Evolutionary conservation across 257 asterid genomes (phyloP).

Genomic region (Ballota nigra): DNA sequence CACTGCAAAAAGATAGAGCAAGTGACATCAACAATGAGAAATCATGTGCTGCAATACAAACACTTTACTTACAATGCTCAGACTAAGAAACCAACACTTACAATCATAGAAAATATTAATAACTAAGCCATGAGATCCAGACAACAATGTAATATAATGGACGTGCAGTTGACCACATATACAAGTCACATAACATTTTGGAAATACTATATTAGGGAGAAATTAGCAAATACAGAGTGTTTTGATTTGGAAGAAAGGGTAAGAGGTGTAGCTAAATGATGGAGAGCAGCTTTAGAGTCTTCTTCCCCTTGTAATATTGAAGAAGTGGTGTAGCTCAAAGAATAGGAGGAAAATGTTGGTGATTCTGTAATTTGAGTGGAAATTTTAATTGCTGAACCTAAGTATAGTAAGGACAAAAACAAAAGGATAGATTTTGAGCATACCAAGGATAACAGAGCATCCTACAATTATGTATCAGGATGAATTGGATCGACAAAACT

Average conservation of each 20-base stretch:
- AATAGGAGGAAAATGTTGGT: background rate
- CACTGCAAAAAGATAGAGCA: constrained; percentile 47
- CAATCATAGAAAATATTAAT: background rate
- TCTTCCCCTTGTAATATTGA: constrained; percentile 1
- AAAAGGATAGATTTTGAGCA: background rate
- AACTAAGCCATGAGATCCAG: background rate
- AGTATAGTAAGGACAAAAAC: background rate
- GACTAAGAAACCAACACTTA: background rate
- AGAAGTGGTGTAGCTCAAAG: background rate
- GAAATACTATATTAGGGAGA: background rate
- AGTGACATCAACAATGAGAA: constrained; percentile 2
- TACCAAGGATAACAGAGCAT: background rate
- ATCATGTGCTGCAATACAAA: background rate
- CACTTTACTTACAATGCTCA: background rate
- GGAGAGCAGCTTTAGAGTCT: background rate
- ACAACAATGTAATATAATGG: background rate
- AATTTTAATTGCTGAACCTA: background rate
- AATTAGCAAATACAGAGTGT: background rate
- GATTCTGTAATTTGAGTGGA: background rate
- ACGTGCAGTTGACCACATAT: background rate
- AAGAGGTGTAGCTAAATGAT: background rate
- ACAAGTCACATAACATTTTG: background rate
- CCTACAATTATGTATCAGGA: background rate
- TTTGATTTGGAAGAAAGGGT: background rate
- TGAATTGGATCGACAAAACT: background rate